Conservation (phyloP, 352 stramenopile species). For the Phytophthora constricta region DNA sequence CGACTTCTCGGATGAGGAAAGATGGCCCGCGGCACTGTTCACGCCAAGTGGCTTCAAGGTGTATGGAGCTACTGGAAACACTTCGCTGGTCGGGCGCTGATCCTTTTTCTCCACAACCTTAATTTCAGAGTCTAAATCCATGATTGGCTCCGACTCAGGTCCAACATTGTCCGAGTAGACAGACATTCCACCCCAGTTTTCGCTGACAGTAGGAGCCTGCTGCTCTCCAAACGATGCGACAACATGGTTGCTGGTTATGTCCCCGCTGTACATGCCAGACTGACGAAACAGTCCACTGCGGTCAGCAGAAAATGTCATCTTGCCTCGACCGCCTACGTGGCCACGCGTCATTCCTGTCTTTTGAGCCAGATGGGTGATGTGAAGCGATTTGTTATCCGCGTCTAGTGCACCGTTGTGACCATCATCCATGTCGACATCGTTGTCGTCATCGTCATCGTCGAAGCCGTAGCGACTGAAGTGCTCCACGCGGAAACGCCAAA, state of each 20-base stretch:
- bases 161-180: slow-evolving; percentile 7
- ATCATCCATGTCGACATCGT: slow-evolving; percentile 55
- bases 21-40: slow-evolving; percentile 23
- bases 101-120: slow-evolving; percentile 27
- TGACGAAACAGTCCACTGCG: slow-evolving; percentile 51
- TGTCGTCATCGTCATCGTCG: slow-evolving; percentile 74
- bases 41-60: slow-evolving; percentile 39
- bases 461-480: slow-evolving; percentile 89
- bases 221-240: slow-evolving; percentile 48
- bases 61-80: slow-evolving; percentile 44
- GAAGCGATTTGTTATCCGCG: slow-evolving; percentile 16
- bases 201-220: slow-evolving; percentile 14
- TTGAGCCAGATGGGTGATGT: slow-evolving; percentile 27
- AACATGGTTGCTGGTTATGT: slow-evolving; percentile 24
- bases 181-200: slow-evolving; percentile 27
- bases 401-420: slow-evolving; percentile 21
- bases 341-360: slow-evolving; percentile 40
- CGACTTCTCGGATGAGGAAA: slow-evolving; percentile 51
- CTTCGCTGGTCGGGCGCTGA: slow-evolving; percentile 37
- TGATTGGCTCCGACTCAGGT: slow-evolving; percentile 9
- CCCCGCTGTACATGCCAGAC: slow-evolving; percentile 47
- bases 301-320: slow-evolving; percentile 33
- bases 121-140: slow-evolving; percentile 31
- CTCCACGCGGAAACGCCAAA: slow-evolving; percentile 88
- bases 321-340: slow-evolving; percentile 21